Evolutionary conservation across 176 grass and related monocot genomes (phyloP).

Genomic region (Tillandsia leiboldiana): DNA sequence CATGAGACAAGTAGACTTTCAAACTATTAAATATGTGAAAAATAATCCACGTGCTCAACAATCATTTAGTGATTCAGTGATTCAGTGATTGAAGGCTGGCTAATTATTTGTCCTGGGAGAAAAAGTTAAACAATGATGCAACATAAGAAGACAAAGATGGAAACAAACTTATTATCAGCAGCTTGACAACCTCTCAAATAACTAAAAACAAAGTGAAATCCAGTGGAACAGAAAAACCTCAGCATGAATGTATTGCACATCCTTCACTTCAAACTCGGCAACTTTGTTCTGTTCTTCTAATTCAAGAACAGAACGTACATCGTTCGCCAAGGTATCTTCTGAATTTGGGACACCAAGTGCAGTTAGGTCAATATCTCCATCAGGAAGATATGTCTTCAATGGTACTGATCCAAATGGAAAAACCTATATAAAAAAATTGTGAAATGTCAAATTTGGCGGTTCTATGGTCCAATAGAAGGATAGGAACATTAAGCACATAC

Average conservation of each 20-base stretch:
- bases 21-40: too few species aligned
- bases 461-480: background rate
- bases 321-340: conserved; percentile 59
- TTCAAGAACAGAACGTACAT: conserved; percentile 44
- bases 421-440: conserved; percentile 20
- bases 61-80: too few species aligned
- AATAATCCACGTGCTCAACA: too few species aligned
- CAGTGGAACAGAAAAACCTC: conserved; percentile 46
- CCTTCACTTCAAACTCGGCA: conserved; percentile 75
- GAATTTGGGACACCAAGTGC: conserved; percentile 32
- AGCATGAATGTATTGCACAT: conserved; percentile 81
- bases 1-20: too few species aligned
- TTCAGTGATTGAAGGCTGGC: too few species aligned
- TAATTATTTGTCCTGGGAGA: too few species aligned
- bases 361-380: conserved; percentile 90
- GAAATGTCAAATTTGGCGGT: background rate
- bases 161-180: background rate
- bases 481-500: background rate
- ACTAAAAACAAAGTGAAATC: conserved; percentile 19
- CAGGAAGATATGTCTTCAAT: conserved; percentile 93
- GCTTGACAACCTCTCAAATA: conserved; percentile 2
- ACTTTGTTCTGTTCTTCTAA: conserved; percentile 45
- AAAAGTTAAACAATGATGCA: too few species aligned
- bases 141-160: background rate
- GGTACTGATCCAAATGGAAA: conserved; percentile 83